A percentile compares a stretch with the other conserved stretches of the same genome.
Conservation (phyloP, 2,329 filamentous ascomycete species). For the Penicillium sp. region DNA sequence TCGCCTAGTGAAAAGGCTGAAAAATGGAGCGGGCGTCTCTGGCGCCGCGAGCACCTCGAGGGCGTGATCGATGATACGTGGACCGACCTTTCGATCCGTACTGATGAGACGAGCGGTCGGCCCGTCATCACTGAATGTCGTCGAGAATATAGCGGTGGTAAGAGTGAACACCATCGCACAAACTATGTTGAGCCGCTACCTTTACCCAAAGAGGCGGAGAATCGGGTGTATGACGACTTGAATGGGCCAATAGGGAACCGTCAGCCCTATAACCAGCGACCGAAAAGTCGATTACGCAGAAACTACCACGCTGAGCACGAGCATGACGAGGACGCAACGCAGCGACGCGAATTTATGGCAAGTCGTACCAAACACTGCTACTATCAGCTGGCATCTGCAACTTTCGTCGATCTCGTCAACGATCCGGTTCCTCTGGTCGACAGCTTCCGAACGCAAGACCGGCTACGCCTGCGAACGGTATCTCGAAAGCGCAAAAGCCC, state of each 20-base stretch:
- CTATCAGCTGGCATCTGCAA: constrained; percentile 41
- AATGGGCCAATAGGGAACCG: constrained; percentile 21
- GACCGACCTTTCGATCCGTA: constrained; percentile 63
- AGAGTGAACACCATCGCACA: constrained; percentile 60
- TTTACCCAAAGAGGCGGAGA: constrained; percentile 25
- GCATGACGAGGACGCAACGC: constrained; percentile 13
- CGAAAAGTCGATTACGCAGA: constrained; percentile 37
- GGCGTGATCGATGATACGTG: constrained; percentile 73
- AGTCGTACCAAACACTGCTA: constrained; percentile 45
- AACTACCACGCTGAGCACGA: constrained; percentile 43
- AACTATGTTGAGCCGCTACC: constrained; percentile 58
- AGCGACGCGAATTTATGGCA: constrained; percentile 42
- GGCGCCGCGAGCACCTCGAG: constrained; percentile 67
- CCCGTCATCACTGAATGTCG: constrained; percentile 67
- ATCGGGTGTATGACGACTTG: constrained; percentile 2
- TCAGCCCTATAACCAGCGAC: constrained; percentile 35
- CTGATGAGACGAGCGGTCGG: constrained; percentile 58
- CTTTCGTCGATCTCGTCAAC: constrained; percentile 46
- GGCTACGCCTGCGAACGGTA: constrained; percentile 42
- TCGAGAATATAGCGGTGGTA: constrained; percentile 62
- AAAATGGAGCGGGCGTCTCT: constrained; percentile 52
- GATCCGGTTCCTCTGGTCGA: constrained; percentile 31
- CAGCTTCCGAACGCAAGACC: constrained; percentile 33
- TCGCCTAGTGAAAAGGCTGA: constrained; percentile 47
- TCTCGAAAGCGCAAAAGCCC: constrained; percentile 44